Evolutionary conservation across 2,329 filamentous ascomycete genomes (phyloP), one percentile per base, ranked within the genome.

Genomic region (Penicillium capsulatum): DNA sequence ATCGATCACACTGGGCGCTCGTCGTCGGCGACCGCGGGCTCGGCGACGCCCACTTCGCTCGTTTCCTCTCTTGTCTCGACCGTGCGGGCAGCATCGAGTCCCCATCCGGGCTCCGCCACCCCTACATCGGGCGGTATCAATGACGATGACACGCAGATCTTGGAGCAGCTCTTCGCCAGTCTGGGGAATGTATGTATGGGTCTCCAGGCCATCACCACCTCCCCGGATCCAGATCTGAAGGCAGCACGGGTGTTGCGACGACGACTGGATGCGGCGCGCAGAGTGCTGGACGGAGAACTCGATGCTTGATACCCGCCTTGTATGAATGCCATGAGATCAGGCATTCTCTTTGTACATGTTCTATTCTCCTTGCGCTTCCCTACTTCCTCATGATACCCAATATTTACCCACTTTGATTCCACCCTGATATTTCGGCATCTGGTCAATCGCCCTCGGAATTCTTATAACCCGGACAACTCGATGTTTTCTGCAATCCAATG

Each of bases 231-330:
- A 69, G 77, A 48, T 66, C 67, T 48, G 66, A 75, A 42, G 73
- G 73, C 52, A 66, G 77, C 45, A 77, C 86, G 51, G 38, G 72
- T 83, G 43, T 80, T 85, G 62, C 73, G 87, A 44, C 72, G 84
- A 47, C 75, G 84, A 50, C 74, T 95, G 35, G 86, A 94, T 50
- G 78, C 80, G 36, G 89, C 88, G 4, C 79, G 81, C 44, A 74
- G 78, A 36, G 76, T 86, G 3, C 70, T 94, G 19, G 86, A 91
- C 50, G 86, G 86, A 4, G 68, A 81, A 43, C 75, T 81, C 47
- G 72, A 72, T 49, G 47, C 53, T 50, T 63, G 36, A 56, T 44
- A 11, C 5, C 17, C 33, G 14, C 16, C 20, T 16, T 27, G 30
- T 20, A 29, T 33, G 16, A 27, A 9, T 22, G 17, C 36, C 24